phyloP scores from a whole-genome alignment of 2,329 filamentous ascomycete genomes.

The Aspergillus clavatus region DNA sequence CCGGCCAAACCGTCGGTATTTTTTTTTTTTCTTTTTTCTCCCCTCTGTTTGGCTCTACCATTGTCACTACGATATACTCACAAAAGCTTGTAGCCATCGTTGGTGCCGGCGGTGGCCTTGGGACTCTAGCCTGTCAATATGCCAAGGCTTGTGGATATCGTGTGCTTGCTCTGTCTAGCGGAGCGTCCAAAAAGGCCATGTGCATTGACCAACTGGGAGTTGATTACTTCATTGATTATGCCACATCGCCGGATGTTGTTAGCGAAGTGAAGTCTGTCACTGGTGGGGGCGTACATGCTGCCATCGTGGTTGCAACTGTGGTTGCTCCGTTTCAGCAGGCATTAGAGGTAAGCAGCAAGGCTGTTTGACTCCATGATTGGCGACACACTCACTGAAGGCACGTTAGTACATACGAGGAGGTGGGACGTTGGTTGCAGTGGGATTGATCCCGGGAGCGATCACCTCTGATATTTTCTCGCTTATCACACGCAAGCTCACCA shows the following conservation, averaged over 20 bases:
- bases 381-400: too few relatives aligned
- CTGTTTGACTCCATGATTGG: too few relatives aligned
- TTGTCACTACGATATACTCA: too few relatives aligned
- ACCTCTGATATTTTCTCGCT: constrained; percentile 83
- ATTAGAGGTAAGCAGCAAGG: too few relatives aligned
- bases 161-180: constrained; percentile 75
- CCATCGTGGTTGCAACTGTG: constrained; percentile 73
- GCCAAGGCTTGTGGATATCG: constrained; percentile 83
- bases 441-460: constrained; percentile 73
- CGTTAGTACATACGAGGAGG: too few relatives aligned
- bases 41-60: too few relatives aligned
- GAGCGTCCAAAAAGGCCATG: constrained; percentile 71
- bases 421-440: constrained; percentile 79
- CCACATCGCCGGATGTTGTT: too few relatives aligned
- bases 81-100: too few relatives aligned
- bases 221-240: too few relatives aligned
- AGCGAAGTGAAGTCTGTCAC: too few relatives aligned
- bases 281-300: constrained; percentile 83
- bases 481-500: constrained; percentile 68
- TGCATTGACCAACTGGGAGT: constrained; percentile 65
- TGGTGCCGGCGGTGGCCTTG: constrained; percentile 79
- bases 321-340: constrained; percentile 95
- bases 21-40: too few relatives aligned
- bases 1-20: constrained; percentile 72
- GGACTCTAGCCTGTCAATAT: constrained; percentile 77